Evolutionary conservation across 345 rosid genomes (phyloP).

Genomic region (Aurinia saxatilis): DNA sequence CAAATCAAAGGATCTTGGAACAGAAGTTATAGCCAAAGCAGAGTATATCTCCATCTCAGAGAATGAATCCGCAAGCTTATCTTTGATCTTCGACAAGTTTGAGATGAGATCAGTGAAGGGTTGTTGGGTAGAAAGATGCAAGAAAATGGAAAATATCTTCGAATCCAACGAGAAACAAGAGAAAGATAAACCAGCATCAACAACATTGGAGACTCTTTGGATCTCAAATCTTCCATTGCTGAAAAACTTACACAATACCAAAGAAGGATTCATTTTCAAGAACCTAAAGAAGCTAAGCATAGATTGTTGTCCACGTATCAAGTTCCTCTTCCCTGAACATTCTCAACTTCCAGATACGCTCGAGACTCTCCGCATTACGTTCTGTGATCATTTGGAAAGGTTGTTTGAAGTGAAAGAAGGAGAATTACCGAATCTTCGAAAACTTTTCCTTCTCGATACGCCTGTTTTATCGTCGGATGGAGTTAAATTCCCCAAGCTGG

Average conservation of each 20-base stretch:
- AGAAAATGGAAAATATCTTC: conserved; percentile 22
- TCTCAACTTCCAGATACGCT: conserved; percentile 11
- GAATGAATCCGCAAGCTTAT: conserved; percentile 8
- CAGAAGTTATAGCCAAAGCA: conserved; percentile 9
- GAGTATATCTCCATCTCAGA: conserved; percentile 31
- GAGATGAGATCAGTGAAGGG: conserved; percentile 29
- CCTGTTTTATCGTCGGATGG: conserved; percentile 29
- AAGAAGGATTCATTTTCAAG: conserved; percentile 18
- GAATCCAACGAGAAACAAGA: conserved; percentile 1
- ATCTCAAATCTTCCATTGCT: conserved; percentile 37
- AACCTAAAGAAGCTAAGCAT: conserved; percentile 37
- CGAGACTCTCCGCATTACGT: conserved; percentile 17
- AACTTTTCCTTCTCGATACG: conserved; percentile 32
- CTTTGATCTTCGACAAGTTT: conserved; percentile 28
- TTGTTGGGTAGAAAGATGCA: conserved; percentile 44
- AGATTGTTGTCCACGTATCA: conserved; percentile 44
- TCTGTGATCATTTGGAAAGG: conserved; percentile 27
- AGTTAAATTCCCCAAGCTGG: neutral
- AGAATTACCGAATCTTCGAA: conserved; percentile 20
- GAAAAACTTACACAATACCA: conserved; percentile 9
- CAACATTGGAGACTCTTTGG: conserved; percentile 33
- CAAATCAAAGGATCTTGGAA: conserved; percentile 29
- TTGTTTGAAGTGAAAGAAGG: conserved; percentile 2
- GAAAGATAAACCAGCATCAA: neutral
- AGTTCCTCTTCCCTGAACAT: conserved; percentile 14